Evolutionary conservation across 345 rosid species (phyloP), one percentile per base, ranked within the genome.

Genomic region (Noccaea bulbosa): DNA sequence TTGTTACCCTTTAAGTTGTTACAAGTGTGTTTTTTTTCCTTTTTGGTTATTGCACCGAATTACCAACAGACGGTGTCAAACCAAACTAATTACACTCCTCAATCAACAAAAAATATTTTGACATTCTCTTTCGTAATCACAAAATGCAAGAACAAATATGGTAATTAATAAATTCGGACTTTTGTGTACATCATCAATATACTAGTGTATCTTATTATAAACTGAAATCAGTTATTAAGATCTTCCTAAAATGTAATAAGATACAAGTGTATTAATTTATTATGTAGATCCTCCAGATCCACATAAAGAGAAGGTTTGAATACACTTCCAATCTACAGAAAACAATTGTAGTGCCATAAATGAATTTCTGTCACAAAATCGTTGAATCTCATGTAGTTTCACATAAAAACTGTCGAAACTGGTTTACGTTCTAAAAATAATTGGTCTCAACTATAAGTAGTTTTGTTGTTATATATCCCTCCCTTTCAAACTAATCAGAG

Each of bases 381-480:
- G 58, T 56, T 46, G 70, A 46, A 72, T 27, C 34, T 35, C 14
- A n/a, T 2, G 17, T 41, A 62, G 37, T 46, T 64, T 20, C 27
- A 65, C 45, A 47, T 39, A 11, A 24, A 33, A 73, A 46, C 59
- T 12, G 70, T 11, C 6, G 5, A 22, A 54, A 16, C 77, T 47
- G 70, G 50, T 41, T 32, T 39, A 47, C 59, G 71, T 32, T 48
- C 71, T 47, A 73, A 73, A 73, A 65, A 56, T 65, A 65, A 73
- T 33, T 9, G 34, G 34, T 47, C 9, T 3, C 12, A 65, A 47
- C 59, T 47, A 49, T 65, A 65, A 57, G 65, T 39, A 54, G 54
- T 51, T 27, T 11, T 11, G 38, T 52, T 45, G 5, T 69, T 39
- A 44, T n/a, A 62, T 12, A 27, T 27, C 30, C 4, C 38, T 27